Evolutionary conservation across 331 rosid species (phyloP).

Genomic region (Saraca asoca): DNA sequence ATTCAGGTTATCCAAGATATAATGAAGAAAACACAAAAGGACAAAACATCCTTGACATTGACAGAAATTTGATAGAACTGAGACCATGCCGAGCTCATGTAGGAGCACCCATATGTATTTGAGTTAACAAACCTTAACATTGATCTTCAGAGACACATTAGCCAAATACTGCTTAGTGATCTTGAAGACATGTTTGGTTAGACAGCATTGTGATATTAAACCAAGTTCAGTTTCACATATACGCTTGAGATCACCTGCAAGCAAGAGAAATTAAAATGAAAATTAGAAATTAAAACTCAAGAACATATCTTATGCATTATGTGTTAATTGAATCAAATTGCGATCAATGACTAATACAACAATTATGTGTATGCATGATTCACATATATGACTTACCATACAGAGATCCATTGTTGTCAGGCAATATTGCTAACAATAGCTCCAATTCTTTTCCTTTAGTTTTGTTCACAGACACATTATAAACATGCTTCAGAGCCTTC

Average conservation of each 20-base stretch:
- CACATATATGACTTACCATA: slow-evolving; percentile 55
- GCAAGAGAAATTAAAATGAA: background rate
- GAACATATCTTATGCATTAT: background rate
- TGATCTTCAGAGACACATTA: slow-evolving; percentile 89
- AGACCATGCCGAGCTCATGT: background rate
- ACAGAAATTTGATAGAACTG: background rate
- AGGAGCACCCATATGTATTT: background rate
- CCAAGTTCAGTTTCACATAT: slow-evolving; percentile 96
- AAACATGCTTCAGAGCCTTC: slow-evolving; percentile 90
- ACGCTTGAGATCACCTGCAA: slow-evolving; percentile 87
- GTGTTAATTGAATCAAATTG: slow-evolving; percentile 17
- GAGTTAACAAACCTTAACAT: slow-evolving; percentile 72
- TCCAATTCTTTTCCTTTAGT: slow-evolving; percentile 93
- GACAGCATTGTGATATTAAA: slow-evolving; percentile 86
- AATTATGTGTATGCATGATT: background rate
- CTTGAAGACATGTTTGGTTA: slow-evolving; percentile 88
- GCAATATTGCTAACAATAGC: slow-evolving; percentile 84
- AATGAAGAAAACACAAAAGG: background rate
- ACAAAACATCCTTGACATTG: background rate
- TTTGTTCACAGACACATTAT: slow-evolving; percentile 76
- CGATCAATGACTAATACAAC: background rate
- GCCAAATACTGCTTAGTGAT: slow-evolving; percentile 89
- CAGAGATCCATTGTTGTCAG: slow-evolving; percentile 92
- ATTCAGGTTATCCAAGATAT: no score
- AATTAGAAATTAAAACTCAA: slow-evolving; percentile 2